Base-by-base conservation (phyloP, 2,329 filamentous ascomycete species). In the Tolypocladium nubicola region DNA sequence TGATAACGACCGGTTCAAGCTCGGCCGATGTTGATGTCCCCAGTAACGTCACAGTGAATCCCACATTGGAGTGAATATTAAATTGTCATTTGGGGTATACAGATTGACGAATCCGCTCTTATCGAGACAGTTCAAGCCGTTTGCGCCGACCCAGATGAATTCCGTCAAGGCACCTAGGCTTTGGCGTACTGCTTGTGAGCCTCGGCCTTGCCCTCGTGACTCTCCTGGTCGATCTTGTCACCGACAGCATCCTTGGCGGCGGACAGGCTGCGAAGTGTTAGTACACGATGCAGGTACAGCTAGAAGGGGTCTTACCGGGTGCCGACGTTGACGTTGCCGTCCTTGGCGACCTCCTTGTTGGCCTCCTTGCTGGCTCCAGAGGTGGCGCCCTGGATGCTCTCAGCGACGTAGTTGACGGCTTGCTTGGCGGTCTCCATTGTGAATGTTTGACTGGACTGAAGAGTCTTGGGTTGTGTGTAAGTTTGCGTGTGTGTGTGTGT, bases 261-360 rank as follows among this genome's bases (percentile, higher is more conserved):
- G 21, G 70, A 66, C 59, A 72, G 65, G 60, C 78, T 79, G 53
- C 40, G 43, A 21, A 9, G 37, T 58, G 61, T 76, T 69, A 75
- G 70, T 13, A 13, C 7, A 3, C 6, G n/a, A 7, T 26, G 11
- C 14, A 5, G 11, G 14, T 5, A 19, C 8, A 33, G 9, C 8
- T 3, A 35, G 8, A 5, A 30, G 4, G 52, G 13, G 53, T 56
- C 76, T 69, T 71, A 80, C 78, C 85, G 84, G 69, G 80, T 84
- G 66, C 70, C 63, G 56, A 84, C 14, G 61, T 64, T 65, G 62
- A 76, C 79, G 67, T 85, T 76, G 70, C 67, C 68, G 69, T 84
- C 80, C 79, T 88, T 87, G 71, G 85, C 85, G 64, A 84, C 75
- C 64, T 77, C 70, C 82, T 88, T 88, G 83, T 88, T 88, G 76